Conservation (phyloP, 495 filamentous ascomycete species). For the Penicillium manginii region DNA sequence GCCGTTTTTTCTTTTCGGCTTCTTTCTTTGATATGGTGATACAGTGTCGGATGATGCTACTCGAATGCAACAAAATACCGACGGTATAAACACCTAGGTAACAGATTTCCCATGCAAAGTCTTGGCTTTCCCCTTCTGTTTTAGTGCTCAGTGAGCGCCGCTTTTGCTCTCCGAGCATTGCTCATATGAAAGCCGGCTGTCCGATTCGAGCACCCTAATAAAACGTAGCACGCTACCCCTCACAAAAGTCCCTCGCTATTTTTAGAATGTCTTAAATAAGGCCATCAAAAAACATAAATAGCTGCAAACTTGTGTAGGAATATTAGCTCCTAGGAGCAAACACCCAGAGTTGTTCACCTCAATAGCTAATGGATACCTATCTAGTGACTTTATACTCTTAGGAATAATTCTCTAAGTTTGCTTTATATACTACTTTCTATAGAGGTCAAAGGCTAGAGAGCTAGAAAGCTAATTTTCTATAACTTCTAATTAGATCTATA, state of each 20-base stretch:
- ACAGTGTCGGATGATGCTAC: too few relatives aligned
- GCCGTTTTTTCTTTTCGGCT: too few relatives aligned
- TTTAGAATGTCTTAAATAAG: not conserved
- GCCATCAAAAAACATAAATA: not conserved
- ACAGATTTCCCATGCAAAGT: conserved; percentile 8
- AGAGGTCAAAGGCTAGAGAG: too few relatives aligned
- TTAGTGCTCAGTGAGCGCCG: conserved; percentile 10
- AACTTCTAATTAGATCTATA: not conserved
- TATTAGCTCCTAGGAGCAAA: not conserved
- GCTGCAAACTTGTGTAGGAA: not conserved
- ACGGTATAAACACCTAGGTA: conserved; percentile 1
- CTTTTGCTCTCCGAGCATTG: conserved; percentile 9
- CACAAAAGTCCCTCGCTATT: not conserved
- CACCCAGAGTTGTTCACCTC: not conserved
- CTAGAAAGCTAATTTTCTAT: not conserved
- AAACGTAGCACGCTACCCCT: conserved; percentile 8
- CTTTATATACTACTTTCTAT: not conserved
- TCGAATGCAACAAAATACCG: too few relatives aligned
- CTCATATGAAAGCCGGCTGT: conserved; percentile 9
- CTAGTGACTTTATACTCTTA: not conserved
- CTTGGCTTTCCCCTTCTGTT: too few relatives aligned
- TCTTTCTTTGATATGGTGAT: too few relatives aligned
- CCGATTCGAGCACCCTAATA: conserved; percentile 11
- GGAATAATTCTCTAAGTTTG: not conserved
- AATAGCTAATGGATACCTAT: not conserved